A percentile compares a stretch with the other conserved stretches of the same genome.
Conservation (phyloP, 225 moss, liverwort and hornwort species). For the Climacium dendroides region DNA sequence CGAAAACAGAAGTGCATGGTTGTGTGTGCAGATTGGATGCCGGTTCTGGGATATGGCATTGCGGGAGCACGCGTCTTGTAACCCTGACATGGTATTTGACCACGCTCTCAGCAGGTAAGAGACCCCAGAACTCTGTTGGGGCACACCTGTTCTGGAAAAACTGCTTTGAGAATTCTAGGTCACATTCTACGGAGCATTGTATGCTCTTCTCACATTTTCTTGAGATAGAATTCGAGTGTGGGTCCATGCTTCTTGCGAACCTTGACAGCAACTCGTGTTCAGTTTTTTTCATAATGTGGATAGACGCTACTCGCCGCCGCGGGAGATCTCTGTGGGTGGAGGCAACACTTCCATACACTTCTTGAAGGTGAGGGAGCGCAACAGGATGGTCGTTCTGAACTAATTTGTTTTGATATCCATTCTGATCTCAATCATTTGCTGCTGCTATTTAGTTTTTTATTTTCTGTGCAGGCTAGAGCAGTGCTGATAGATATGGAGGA, state of each 20-base stretch:
- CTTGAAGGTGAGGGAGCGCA: slow-evolving; percentile 49
- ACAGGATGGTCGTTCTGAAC: not conserved
- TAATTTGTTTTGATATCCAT: not conserved
- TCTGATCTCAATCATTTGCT: not conserved
- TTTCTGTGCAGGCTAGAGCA: slow-evolving; percentile 63
- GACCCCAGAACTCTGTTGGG: not conserved
- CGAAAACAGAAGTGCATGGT: not conserved
- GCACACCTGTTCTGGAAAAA: not conserved
- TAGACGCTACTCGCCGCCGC: slow-evolving; percentile 51
- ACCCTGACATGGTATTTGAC: slow-evolving; percentile 44
- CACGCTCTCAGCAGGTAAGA: slow-evolving; percentile 68
- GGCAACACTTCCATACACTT: slow-evolving; percentile 42
- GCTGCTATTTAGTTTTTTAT: not conserved
- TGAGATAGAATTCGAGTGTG: not conserved
- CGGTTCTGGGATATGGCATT: slow-evolving; percentile 95
- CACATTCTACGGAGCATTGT: not conserved
- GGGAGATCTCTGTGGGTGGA: slow-evolving; percentile 35
- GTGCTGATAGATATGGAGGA: slow-evolving; percentile 95
- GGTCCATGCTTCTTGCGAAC: not conserved
- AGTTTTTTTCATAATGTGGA: slow-evolving; percentile 94
- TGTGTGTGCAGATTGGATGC: slow-evolving; percentile 56
- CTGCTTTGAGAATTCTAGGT: not conserved
- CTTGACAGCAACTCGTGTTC: not conserved
- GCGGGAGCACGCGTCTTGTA: slow-evolving; percentile 69
- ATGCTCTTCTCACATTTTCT: not conserved